Base-by-base conservation (phyloP, 2,329 filamentous ascomycete species). In the Elsinoe ampelina region DNA sequence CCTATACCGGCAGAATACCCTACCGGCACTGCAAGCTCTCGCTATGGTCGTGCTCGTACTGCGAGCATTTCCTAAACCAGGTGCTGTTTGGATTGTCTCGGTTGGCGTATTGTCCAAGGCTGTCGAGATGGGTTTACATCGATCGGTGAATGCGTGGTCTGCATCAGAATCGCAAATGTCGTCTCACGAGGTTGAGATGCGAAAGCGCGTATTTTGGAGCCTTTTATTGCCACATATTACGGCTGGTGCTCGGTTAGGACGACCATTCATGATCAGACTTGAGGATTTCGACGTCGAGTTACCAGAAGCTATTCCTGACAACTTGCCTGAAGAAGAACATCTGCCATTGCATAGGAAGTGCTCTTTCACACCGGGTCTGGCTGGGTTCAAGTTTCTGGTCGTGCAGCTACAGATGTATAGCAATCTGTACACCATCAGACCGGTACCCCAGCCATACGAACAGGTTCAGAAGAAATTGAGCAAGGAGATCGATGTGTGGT, bases 251-350 rank as follows among this genome's bases (percentile, higher is more conserved):
- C 87, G 87, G 58, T 80, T 91, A 35, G 89, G 89, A 15, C 78
- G 84, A 13, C 89, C 89, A 1, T 87, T 93, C 79, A 81, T 84
- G 1, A 79, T 93, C 48, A 80, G 82, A 10, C 73, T 84, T 2
- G 82, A 87, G 54, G 87, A 93, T 61, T 86, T 90, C 62, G 89
- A 95, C 64, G 81, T 87, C 35, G 87, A 89, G 60, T 80, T 89
- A 48, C 89, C 88, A 1, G 79, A 87, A 58, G 73, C 82, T 4
- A 77, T 91, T 32, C 77, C 84, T 22, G 89, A 95, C 66, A 84
- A 87, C 62, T 75, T 84, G 30, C 77, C 89, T 0, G 80, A 79
- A 0, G 83, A 87, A 36, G 73, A 81, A 15, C 61, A 63, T 2
- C 45, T 71, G 10, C 66, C 66, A 13, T 63, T 70, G 2, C 75